Conservation (phyloP, 805 yeast species). For the Isabelozyma heimii region DNA sequence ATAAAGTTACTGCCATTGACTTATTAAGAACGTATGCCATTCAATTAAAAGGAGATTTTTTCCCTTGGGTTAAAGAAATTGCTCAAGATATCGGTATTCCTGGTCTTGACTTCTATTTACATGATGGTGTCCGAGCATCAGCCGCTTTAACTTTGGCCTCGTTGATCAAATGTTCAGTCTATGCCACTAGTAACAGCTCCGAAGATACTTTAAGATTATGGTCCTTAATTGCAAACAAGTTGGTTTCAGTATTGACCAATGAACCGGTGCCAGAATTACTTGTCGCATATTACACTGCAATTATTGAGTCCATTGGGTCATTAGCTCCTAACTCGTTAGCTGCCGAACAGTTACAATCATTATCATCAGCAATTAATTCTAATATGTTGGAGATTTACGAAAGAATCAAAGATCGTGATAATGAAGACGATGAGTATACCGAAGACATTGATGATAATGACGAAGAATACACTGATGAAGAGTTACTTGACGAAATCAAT, state of each 20-base stretch:
- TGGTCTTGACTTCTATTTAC: conserved; percentile 84
- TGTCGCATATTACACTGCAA: conserved; percentile 71
- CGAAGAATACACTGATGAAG: conserved; percentile 86
- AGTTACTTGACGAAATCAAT: conserved; percentile 80
- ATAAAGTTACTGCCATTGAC: conserved; percentile 90
- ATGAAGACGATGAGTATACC: conserved; percentile 78
- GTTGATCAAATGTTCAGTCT: conserved; percentile 61
- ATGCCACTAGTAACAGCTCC: conserved; percentile 54
- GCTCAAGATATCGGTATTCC: conserved; percentile 80
- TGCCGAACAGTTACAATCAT: conserved; percentile 49
- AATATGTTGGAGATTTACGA: conserved; percentile 67
- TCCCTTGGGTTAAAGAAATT: conserved; percentile 77
- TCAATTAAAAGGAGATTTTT: conserved; percentile 77
- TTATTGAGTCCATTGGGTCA: conserved; percentile 62
- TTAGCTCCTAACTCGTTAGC: conserved; percentile 66
- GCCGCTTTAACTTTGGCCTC: conserved; percentile 84
- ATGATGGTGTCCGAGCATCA: conserved; percentile 91
- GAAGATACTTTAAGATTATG: conserved; percentile 66
- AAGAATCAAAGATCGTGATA: conserved; percentile 70
- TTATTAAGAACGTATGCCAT: conserved; percentile 80
- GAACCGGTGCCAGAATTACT: conserved; percentile 85
- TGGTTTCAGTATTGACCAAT: conserved; percentile 62
- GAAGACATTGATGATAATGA: conserved; percentile 86
- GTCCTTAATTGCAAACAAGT: conserved; percentile 64
- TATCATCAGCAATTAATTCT: conserved; percentile 58